phyloP scores from a whole-genome alignment of 1,284 basidiomycete genomes.

The Leccinum huronense region DNA sequence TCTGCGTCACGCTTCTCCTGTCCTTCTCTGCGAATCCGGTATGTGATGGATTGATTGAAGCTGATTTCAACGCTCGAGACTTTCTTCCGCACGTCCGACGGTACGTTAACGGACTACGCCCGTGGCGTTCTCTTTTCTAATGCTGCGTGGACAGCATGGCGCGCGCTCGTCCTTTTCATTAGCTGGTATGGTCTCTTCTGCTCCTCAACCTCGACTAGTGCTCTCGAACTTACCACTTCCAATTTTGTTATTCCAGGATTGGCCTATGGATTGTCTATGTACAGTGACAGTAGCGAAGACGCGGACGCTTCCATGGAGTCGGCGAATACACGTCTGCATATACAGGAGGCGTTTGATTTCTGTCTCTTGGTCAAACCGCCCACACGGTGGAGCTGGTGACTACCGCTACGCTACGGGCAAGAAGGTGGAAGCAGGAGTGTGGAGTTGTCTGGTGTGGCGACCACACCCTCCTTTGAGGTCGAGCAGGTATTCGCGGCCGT shows the following conservation, averaged over 20 bases:
- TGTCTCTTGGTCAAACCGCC: slow-evolving; percentile 57
- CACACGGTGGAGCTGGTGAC: slow-evolving; percentile 32
- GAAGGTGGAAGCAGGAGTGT: slow-evolving; percentile 37
- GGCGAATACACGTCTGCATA: slow-evolving; percentile 67
- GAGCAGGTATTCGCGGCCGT: slow-evolving; percentile 69
- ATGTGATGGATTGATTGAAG: slow-evolving; percentile 46
- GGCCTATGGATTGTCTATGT: slow-evolving; percentile 67
- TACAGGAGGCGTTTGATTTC: slow-evolving; percentile 78
- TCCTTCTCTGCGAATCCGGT: slow-evolving; percentile 54
- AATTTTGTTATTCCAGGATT: slow-evolving; percentile 41
- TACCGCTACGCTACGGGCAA: slow-evolving; percentile 18
- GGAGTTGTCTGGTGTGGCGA: slow-evolving; percentile 31
- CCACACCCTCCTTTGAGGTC: slow-evolving; percentile 48
- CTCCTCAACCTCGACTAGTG: not conserved
- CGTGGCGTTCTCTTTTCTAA: slow-evolving; percentile 73
- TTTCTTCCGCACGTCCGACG: slow-evolving; percentile 63
- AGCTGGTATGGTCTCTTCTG: slow-evolving; percentile 50
- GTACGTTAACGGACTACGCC: slow-evolving; percentile 69
- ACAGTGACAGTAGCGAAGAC: slow-evolving; percentile 48
- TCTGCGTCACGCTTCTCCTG: slow-evolving; percentile 68
- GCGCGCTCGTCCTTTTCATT: slow-evolving; percentile 57
- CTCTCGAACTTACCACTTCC: not conserved
- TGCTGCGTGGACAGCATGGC: slow-evolving; percentile 72
- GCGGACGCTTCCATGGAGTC: slow-evolving; percentile 65
- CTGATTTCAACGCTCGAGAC: slow-evolving; percentile 58